These are phyloP conservation scores for Ustilago bromivora DNA, from an alignment of 1,284 basidiomycete genomes.

Conservation along the genomic window DNA sequence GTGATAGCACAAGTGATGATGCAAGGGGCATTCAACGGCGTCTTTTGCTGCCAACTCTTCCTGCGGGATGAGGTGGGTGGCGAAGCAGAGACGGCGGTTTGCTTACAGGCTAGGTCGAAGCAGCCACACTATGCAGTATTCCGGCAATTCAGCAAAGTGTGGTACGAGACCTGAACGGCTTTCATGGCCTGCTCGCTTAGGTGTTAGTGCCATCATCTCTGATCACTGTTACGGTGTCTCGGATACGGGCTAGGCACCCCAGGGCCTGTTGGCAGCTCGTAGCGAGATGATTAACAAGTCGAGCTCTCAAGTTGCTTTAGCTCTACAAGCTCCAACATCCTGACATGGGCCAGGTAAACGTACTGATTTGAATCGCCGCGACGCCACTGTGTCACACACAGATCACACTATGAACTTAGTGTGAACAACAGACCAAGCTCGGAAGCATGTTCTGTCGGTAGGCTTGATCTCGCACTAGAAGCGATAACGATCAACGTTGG, in stretches of 20 bases:
- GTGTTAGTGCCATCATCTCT: not conserved
- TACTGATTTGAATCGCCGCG: conserved; percentile 2
- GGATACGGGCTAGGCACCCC: not conserved
- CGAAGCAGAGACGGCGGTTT: not conserved
- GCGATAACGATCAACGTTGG: not conserved
- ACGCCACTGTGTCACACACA: conserved; percentile 2
- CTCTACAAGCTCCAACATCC: not conserved
- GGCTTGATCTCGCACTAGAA: not conserved
- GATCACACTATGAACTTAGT: not conserved
- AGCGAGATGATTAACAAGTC: not conserved
- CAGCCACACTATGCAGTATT: not conserved
- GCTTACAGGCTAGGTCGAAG: not conserved
- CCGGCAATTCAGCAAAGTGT: not conserved
- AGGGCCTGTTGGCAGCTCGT: not conserved
- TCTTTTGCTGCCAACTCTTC: not conserved
- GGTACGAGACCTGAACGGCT: not conserved
- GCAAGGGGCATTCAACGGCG: not conserved
- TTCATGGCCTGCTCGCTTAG: conserved; percentile 1
- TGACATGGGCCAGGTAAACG: not conserved
- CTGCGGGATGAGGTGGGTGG: not conserved
- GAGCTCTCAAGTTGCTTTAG: not conserved
- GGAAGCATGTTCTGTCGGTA: not conserved
- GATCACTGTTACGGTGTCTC: not conserved
- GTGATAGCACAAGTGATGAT: not conserved
- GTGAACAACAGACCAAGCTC: not conserved